Evolutionary conservation across 2,329 filamentous ascomycete genomes (phyloP).

Genomic region (Phaeomoniella chlamydospora): DNA sequence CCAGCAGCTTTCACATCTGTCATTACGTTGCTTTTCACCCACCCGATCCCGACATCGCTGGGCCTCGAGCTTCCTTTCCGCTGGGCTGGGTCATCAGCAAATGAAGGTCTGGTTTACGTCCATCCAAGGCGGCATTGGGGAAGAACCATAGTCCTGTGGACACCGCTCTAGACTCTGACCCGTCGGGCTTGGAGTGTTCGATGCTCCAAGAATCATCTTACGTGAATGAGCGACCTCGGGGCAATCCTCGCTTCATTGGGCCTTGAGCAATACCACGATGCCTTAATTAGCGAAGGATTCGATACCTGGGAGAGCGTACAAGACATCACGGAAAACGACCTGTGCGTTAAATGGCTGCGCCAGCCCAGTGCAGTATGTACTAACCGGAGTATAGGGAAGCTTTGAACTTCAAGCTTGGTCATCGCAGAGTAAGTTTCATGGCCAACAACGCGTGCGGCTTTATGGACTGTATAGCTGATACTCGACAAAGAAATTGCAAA

Average conservation of each 20-base stretch:
- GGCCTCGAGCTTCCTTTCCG: no score
- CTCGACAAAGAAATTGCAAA: slow-evolving; percentile 57
- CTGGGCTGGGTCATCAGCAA: no score
- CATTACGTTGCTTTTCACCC: no score
- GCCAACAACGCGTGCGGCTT: no score
- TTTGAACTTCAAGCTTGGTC: slow-evolving; percentile 64
- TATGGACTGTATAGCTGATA: no score
- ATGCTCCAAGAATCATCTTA: neutral
- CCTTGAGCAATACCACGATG: slow-evolving; percentile 60
- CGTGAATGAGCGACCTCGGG: slow-evolving; percentile 49
- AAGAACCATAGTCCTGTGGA: no score
- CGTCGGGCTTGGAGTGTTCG: neutral
- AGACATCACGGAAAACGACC: slow-evolving; percentile 71
- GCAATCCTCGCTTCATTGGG: slow-evolving; percentile 60
- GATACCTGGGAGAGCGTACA: slow-evolving; percentile 73
- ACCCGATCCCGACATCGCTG: no score
- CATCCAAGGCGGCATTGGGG: no score
- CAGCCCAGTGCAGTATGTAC: slow-evolving; percentile 1
- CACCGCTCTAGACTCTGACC: no score
- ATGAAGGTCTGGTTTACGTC: no score
- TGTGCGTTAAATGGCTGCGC: slow-evolving; percentile 36
- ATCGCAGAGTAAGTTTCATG: slow-evolving; percentile 55
- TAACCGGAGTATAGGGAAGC: slow-evolving; percentile 38
- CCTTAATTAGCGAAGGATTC: slow-evolving; percentile 65
- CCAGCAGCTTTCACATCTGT: no score